phyloP scores from a whole-genome alignment of 2,329 filamentous ascomycete genomes.

The Epichloe typhina region DNA sequence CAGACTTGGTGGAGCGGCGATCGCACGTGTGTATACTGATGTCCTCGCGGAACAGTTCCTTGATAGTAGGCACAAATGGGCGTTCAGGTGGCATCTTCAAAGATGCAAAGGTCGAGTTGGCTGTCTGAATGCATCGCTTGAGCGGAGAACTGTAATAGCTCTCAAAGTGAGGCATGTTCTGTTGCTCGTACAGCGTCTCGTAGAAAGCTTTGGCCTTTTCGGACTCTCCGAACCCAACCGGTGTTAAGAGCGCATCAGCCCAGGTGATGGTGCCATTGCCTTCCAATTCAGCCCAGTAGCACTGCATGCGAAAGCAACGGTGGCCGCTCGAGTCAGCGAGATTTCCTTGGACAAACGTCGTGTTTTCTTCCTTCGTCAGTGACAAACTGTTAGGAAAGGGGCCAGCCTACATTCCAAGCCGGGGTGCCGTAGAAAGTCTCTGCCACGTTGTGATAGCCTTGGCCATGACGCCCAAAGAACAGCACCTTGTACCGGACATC shows the following conservation, averaged over 20 bases:
- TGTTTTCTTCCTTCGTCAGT: background rate
- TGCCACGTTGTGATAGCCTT: constrained; percentile 51
- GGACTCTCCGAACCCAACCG: constrained; percentile 43
- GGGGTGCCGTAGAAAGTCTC: constrained; percentile 53
- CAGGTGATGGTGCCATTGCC: constrained; percentile 51
- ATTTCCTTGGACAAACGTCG: background rate
- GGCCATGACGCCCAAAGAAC: constrained; percentile 56
- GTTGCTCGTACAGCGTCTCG: constrained; percentile 33
- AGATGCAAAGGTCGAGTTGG: constrained; percentile 44
- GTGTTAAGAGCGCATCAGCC: constrained; percentile 51
- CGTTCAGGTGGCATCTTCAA: constrained; percentile 35
- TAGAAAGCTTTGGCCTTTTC: constrained; percentile 46
- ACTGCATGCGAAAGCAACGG: constrained; percentile 19
- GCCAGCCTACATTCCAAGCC: constrained; percentile 47
- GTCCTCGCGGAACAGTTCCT: constrained; percentile 52
- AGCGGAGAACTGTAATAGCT: constrained; percentile 54
- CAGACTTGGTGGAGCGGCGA: constrained; percentile 39
- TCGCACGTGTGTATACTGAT: constrained; percentile 59
- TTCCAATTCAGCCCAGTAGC: constrained; percentile 52
- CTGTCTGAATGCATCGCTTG: constrained; percentile 48
- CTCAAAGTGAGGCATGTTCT: constrained; percentile 47
- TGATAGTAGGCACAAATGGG: constrained; percentile 46
- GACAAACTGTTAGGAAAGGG: constrained; percentile 2
- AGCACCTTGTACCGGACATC: constrained; percentile 50
- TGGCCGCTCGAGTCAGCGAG: background rate